Evolutionary conservation across 2,329 filamentous ascomycete genomes (phyloP), one percentile per base, ranked within the genome.

Genomic region (Elsinoe arachidis): DNA sequence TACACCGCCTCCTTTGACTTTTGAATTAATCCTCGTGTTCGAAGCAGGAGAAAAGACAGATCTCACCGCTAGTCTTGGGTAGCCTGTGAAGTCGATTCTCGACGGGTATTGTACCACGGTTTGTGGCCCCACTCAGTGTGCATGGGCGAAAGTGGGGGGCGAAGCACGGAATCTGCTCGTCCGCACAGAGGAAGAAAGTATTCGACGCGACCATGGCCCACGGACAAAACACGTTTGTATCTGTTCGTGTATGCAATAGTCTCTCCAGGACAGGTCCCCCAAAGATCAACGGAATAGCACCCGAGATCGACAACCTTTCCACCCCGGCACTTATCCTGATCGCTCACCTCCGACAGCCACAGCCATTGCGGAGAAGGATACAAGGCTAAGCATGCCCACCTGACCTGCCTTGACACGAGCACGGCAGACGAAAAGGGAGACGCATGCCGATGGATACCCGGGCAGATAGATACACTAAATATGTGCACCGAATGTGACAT

Each of bases 61-160:
- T 51, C 46, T 51, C 46, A 51, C 46, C 46, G 46, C 46, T 51
- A 15, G 10, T 51, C 46, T 30, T 30, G 26, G 26, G 7, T 30
- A 7, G 26, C 26, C 26, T 30, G 46, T 51, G 46, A 51, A 35
- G 46, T 51, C 15, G 46, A 51, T 12, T 35, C 4, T n/a, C n/a
- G 26, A 51, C 33, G 46, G 26, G 30, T 35, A 34, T 51, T 51
- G 46, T 51, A 51, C 46, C 46, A 51, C 19, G 46, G 17, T 51
- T 51, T 51, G 46, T 51, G 46, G 46, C 46, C 46, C 46, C 46
- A 51, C 46, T 34, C 34, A 15, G 5, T 23, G 12, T 34, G 33
- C 46, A 14, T 17, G 30, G 17, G 46, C 35, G 26, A 30, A 30
- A 30, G 26, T 26, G 23, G 44, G 44, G 44, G 44, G 23, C 44